These are phyloP conservation scores for Hypoxylon sp. DNA, from an alignment of 2,329 filamentous ascomycete genomes.

Conservation along the genomic window DNA sequence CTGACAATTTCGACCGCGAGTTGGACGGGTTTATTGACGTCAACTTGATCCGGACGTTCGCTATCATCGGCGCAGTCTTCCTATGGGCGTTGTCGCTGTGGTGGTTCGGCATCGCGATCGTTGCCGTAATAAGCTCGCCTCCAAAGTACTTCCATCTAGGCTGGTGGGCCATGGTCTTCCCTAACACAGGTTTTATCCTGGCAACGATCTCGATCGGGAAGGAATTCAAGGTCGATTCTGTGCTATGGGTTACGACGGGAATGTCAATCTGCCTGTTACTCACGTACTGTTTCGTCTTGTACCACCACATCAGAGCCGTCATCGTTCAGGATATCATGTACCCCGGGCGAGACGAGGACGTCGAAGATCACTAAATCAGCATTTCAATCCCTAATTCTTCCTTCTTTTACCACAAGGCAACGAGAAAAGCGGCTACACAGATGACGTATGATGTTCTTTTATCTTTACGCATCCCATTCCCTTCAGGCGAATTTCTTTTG, in stretches of 20 bases:
- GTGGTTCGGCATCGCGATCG: conserved; percentile 68
- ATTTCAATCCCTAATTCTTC: conserved; percentile 10
- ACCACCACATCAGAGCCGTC: conserved; percentile 63
- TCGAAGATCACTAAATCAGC: conserved; percentile 61
- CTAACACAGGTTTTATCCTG: conserved; percentile 72
- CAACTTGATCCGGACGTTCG: conserved; percentile 62
- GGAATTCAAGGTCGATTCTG: conserved; percentile 61
- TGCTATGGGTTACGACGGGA: conserved; percentile 65
- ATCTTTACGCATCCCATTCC: conserved; percentile 18
- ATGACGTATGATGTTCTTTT: conserved; percentile 42
- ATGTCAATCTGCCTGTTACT: conserved; percentile 64
- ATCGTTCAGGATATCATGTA: conserved; percentile 70
- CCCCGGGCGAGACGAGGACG: conserved; percentile 68
- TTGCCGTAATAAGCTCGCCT: conserved; percentile 63
- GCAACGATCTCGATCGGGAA: conserved; percentile 69
- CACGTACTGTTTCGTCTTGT: conserved; percentile 62
- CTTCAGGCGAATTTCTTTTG: conserved; percentile 21
- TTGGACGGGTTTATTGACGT: conserved; percentile 62
- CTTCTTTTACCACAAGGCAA: conserved; percentile 12
- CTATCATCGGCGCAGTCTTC: conserved; percentile 67
- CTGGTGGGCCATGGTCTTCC: conserved; percentile 76
- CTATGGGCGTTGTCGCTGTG: conserved; percentile 75
- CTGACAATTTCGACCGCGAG: conserved; percentile 62
- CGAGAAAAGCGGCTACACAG: conserved; percentile 37
- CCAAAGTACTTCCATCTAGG: conserved; percentile 71